Conservation (phyloP, 129 eudicot species). For the Rutidosis leptorrhynchoides region DNA sequence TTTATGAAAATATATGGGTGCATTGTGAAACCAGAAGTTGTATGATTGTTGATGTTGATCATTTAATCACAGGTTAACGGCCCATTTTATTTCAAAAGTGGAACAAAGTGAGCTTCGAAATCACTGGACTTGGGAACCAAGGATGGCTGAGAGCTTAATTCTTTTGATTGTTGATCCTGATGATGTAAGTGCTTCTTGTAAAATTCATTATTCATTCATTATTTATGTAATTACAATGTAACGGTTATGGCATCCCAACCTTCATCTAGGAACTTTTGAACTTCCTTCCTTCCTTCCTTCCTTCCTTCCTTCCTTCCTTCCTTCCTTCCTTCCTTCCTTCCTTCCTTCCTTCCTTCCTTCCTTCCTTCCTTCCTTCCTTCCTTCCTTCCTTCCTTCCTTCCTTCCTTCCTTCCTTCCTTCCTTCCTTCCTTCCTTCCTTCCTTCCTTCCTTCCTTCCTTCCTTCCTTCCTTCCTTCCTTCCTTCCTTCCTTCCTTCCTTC, state of each 20-base stretch:
- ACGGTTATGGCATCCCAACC: neutral
- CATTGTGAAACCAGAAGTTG: neutral
- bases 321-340: no score
- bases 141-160: slow-evolving; percentile 84
- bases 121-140: slow-evolving; percentile 96
- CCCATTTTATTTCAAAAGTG: slow-evolving; percentile 55
- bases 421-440: no score
- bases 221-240: slow-evolving; percentile 8
- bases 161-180: slow-evolving; percentile 91
- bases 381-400: no score
- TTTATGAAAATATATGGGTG: neutral
- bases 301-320: no score
- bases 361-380: no score
- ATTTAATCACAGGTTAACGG: slow-evolving; percentile 53
- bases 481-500: no score
- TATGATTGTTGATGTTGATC: slow-evolving; percentile 4
- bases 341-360: no score
- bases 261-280: neutral
- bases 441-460: no score
- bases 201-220: slow-evolving; percentile 22
- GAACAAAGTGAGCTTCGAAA: slow-evolving; percentile 68
- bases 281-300: no score
- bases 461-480: no score
- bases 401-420: no score
- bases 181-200: slow-evolving; percentile 56